Evolutionary conservation across 2,329 filamentous ascomycete genomes (phyloP).

Genomic region (Pseudopyrenochaeta lycopersici): DNA sequence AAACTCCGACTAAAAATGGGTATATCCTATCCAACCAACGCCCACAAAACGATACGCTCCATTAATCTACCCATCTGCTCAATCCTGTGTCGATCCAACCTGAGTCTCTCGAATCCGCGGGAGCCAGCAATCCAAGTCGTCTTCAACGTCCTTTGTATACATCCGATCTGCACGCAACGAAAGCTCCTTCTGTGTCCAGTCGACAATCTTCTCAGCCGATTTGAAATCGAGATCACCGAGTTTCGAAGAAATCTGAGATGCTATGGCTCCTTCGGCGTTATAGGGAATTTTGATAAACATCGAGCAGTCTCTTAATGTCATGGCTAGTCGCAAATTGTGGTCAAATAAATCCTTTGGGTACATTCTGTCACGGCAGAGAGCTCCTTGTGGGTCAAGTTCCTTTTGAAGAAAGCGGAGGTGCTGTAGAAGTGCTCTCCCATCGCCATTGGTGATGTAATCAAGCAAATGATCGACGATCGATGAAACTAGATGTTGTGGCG

Average conservation of each 20-base stretch:
- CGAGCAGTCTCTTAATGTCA: conserved; percentile 60
- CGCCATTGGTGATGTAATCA: conserved; percentile 36
- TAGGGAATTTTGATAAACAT: conserved; percentile 50
- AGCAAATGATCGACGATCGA: conserved; percentile 21
- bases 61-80: too few species aligned
- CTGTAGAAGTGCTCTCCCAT: conserved; percentile 48
- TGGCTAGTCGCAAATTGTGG: conserved; percentile 46
- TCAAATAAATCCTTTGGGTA: conserved; percentile 10
- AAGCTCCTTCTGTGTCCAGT: conserved; percentile 54
- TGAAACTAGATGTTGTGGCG: conserved; percentile 1
- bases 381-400: conserved; percentile 49
- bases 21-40: too few species aligned
- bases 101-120: too few species aligned
- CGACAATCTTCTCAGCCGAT: conserved; percentile 49
- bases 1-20: too few species aligned
- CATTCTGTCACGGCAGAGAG: conserved; percentile 9
- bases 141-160: conserved; percentile 38
- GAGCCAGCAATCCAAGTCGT: conserved; percentile 4
- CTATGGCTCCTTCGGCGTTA: neutral
- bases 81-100: too few species aligned
- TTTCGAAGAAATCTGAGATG: conserved; percentile 47
- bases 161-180: conserved; percentile 50
- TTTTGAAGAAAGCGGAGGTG: conserved; percentile 49
- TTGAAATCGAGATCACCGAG: conserved; percentile 60
- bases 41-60: too few species aligned